These are phyloP conservation scores for Verbena officinalis DNA, from an alignment of 257 asterid genomes.

Conservation along the genomic window DNA sequence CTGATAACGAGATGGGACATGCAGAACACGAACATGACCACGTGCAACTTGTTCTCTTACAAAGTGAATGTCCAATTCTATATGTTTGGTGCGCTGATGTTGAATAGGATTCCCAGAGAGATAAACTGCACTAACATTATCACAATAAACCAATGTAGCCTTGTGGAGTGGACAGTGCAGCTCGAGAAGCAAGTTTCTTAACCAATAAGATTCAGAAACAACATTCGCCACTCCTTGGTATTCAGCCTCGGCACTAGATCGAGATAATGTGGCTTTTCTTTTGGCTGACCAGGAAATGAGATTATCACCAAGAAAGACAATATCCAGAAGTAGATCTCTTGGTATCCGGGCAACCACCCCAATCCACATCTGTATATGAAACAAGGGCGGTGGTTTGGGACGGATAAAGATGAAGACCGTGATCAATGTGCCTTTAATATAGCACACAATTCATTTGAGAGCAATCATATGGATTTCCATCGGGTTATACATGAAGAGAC, in stretches of 20 bases:
- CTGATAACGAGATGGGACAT: neutral
- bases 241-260: constrained; percentile 5
- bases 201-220: neutral
- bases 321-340: neutral
- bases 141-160: constrained; percentile 11
- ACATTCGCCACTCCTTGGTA: constrained; percentile 4
- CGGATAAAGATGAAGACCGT: neutral
- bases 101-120: no score
- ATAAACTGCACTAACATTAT: no score
- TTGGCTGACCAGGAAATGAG: neutral
- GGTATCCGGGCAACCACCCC: neutral
- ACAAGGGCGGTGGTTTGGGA: neutral
- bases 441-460: neutral
- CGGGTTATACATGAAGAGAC: neutral
- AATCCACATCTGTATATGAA: neutral
- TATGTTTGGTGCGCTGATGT: no score
- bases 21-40: neutral
- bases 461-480: neutral
- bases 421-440: neutral
- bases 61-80: constrained; percentile 5
- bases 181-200: neutral
- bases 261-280: neutral
- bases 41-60: neutral
- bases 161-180: neutral
- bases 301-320: neutral